phyloP scores from a whole-genome alignment of 2,329 filamentous ascomycete genomes.

The Tetracladium maxilliforme region DNA sequence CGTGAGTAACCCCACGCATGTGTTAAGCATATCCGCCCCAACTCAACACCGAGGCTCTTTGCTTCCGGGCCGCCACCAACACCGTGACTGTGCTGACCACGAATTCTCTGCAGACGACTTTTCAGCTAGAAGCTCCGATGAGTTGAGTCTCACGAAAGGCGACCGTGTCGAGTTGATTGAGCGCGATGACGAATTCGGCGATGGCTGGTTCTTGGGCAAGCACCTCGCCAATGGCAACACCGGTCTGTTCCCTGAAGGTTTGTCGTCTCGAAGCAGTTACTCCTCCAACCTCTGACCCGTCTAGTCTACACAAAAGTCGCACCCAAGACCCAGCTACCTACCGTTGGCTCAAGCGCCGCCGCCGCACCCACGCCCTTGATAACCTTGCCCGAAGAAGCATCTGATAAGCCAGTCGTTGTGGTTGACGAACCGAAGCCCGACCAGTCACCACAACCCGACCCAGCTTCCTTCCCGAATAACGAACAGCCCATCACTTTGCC shows the following conservation, averaged over 20 bases:
- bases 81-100: neutral
- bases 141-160: constrained; percentile 75
- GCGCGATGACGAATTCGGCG: constrained; percentile 76
- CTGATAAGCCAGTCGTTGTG: too few relatives aligned
- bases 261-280: too few relatives aligned
- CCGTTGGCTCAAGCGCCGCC: too few relatives aligned
- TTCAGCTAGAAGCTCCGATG: constrained; percentile 77
- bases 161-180: constrained; percentile 74
- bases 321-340: constrained; percentile 9
- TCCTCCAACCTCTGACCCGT: constrained; percentile 5
- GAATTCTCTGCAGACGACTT: constrained; percentile 61
- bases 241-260: constrained; percentile 77
- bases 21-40: constrained; percentile 5
- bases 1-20: constrained; percentile 35
- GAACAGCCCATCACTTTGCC: constrained; percentile 23
- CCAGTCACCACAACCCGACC: too few relatives aligned
- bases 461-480: too few relatives aligned
- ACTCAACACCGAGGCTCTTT: constrained; percentile 2
- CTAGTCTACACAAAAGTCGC: constrained; percentile 18
- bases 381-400: too few relatives aligned
- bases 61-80: neutral
- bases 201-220: constrained; percentile 71
- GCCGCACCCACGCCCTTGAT: too few relatives aligned
- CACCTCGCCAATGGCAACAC: constrained; percentile 60
- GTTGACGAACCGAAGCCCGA: too few relatives aligned